Conservation (phyloP, 768 basidiomycete species). For the Kwoniella dejecticola region DNA sequence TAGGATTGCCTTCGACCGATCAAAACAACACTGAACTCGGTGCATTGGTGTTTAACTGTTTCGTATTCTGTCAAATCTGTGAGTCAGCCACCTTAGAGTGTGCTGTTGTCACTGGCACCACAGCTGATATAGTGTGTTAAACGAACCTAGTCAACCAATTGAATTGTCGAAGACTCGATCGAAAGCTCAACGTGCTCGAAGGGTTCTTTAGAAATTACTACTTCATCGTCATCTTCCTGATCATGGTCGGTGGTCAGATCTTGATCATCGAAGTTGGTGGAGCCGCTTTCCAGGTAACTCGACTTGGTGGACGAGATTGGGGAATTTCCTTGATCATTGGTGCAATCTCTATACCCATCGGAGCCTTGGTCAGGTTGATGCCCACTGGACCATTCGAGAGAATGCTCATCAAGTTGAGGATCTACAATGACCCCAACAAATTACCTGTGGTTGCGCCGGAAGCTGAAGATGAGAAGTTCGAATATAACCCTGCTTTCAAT, state of each 20-base stretch:
- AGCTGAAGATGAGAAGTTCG: conserved; percentile 54
- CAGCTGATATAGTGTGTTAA: background rate
- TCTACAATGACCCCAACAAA: conserved; percentile 67
- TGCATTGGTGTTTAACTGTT: conserved; percentile 95
- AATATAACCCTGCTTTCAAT: conserved; percentile 68
- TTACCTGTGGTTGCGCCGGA: conserved; percentile 69
- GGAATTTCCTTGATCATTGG: conserved; percentile 88
- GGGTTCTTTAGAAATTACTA: conserved; percentile 77
- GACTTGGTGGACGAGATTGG: conserved; percentile 82
- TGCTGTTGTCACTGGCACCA: background rate
- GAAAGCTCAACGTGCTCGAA: conserved; percentile 82
- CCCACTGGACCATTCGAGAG: conserved; percentile 79
- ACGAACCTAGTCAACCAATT: conserved; percentile 68
- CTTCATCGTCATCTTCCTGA: conserved; percentile 77
- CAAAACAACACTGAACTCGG: conserved; percentile 60
- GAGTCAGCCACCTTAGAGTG: conserved; percentile 15
- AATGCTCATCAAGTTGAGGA: conserved; percentile 61
- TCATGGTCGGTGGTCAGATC: conserved; percentile 85
- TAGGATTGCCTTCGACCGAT: conserved; percentile 58
- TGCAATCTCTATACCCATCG: conserved; percentile 81
- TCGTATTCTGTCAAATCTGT: conserved; percentile 94
- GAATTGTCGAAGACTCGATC: conserved; percentile 85
- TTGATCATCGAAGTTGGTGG: conserved; percentile 89
- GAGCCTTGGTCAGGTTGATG: conserved; percentile 73
- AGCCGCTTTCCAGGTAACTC: conserved; percentile 84